phyloP scores from a whole-genome alignment of 257 asterid species.

The Solanum dulcamara region DNA sequence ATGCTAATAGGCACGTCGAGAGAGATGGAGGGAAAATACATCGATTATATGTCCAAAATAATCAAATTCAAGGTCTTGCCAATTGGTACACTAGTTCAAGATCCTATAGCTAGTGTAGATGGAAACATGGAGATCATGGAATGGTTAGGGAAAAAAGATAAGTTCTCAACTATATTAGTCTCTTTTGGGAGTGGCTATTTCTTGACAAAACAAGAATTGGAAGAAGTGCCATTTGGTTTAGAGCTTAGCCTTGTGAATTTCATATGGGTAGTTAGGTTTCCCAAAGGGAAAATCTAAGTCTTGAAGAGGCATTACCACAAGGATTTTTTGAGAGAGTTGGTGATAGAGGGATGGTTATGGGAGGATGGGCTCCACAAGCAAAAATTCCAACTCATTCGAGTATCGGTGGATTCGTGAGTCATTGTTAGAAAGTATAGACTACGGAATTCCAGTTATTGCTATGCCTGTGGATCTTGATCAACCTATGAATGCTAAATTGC shows the following conservation, averaged over 20 bases:
- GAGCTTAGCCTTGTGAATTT: not conserved
- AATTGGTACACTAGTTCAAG: not conserved
- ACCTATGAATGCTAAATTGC: slow-evolving; percentile 33
- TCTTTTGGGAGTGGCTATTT: not conserved
- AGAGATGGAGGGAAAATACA: not conserved
- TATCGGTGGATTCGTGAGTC: slow-evolving; percentile 27
- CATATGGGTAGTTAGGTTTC: not conserved
- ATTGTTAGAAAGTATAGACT: slow-evolving; percentile 27
- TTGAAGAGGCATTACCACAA: slow-evolving; percentile 18
- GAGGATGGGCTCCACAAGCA: slow-evolving; percentile 44
- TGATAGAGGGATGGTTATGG: slow-evolving; percentile 22
- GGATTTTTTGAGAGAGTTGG: slow-evolving; percentile 19
- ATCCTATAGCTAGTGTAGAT: not conserved
- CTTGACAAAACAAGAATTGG: not conserved
- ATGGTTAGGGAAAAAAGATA: not conserved
- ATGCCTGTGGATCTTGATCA: slow-evolving; percentile 44
- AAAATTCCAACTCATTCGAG: slow-evolving; percentile 19
- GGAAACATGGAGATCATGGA: not conserved
- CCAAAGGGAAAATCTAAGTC: not conserved
- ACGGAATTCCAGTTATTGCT: slow-evolving; percentile 34
- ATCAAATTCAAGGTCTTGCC: not conserved
- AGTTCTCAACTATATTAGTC: not conserved
- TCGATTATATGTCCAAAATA: not conserved
- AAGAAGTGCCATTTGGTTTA: not conserved
- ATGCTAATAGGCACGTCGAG: not conserved